Conservation (phyloP, 75 land plant genomes). For the Sequoiadendron giganteum region DNA sequence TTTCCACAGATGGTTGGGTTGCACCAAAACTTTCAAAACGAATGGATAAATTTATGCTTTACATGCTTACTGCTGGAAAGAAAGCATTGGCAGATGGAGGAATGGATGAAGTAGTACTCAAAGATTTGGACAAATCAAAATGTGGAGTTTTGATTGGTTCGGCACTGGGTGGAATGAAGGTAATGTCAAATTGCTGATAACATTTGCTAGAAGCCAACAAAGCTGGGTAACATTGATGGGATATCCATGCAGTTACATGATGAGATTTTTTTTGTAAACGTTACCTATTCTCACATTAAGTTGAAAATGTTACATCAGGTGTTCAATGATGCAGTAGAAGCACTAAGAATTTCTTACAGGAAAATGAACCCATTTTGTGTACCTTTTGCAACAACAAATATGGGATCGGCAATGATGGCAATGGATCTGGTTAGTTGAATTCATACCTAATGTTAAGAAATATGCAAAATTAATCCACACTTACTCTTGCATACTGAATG, state of each 20-base stretch:
- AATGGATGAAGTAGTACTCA: slow-evolving; percentile 26
- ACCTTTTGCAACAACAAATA: slow-evolving; percentile 46
- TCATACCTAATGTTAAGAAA: neutral
- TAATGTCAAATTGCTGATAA: slow-evolving; percentile 1
- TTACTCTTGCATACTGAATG: slow-evolving; percentile 8
- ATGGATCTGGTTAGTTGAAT: slow-evolving; percentile 35
- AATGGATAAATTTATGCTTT: slow-evolving; percentile 62
- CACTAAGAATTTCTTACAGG: slow-evolving; percentile 36
- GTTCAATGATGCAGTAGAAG: slow-evolving; percentile 49
- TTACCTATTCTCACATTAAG: neutral
- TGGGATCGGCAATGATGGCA: slow-evolving; percentile 58
- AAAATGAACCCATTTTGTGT: slow-evolving; percentile 55
- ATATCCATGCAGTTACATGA: neutral
- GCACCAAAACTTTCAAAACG: slow-evolving; percentile 53
- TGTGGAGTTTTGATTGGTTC: slow-evolving; percentile 59
- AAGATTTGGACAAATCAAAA: slow-evolving; percentile 45
- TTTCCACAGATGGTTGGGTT: slow-evolving; percentile 57
- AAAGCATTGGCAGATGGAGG: slow-evolving; percentile 52
- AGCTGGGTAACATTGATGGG: too few species aligned
- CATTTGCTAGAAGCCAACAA: neutral
- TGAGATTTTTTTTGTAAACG: neutral
- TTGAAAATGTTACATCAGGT: slow-evolving; percentile 26
- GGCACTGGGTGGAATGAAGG: slow-evolving; percentile 64
- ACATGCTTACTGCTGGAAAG: slow-evolving; percentile 50
- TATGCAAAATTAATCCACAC: neutral